phyloP scores from a whole-genome alignment of 2,329 filamentous ascomycete genomes.

The Orbilia javanica region DNA sequence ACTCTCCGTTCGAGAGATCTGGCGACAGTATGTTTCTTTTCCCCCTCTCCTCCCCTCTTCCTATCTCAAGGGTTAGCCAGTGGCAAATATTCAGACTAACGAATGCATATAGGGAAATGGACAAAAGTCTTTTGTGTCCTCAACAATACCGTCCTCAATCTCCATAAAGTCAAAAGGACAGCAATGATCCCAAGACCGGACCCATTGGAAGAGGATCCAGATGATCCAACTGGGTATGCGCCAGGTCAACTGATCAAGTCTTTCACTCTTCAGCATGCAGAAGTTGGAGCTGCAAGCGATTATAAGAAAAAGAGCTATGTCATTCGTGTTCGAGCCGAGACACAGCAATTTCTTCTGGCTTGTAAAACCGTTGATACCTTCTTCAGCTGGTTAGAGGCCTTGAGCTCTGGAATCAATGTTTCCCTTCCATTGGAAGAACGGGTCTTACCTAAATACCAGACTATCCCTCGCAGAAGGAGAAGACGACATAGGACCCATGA shows the following conservation, averaged over 20 bases:
- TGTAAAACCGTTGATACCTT: conserved; percentile 75
- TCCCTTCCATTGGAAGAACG: conserved; percentile 78
- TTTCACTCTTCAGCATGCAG: conserved; percentile 81
- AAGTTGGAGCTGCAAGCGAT: conserved; percentile 80
- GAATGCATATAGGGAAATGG: conserved; percentile 70
- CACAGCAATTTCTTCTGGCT: conserved; percentile 79
- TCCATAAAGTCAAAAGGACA: conserved; percentile 72
- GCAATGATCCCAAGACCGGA: conserved; percentile 58
- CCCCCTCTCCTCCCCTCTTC: no score
- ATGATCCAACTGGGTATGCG: conserved; percentile 57
- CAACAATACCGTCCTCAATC: conserved; percentile 76
- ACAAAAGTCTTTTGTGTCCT: conserved; percentile 74
- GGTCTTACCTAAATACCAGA: conserved; percentile 74
- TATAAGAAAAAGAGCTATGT: conserved; percentile 78
- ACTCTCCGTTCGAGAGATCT: conserved; percentile 74
- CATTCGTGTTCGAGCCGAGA: conserved; percentile 78
- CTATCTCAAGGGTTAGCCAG: background rate
- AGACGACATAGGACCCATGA: conserved; percentile 53
- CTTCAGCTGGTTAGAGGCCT: conserved; percentile 76
- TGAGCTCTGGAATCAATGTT: conserved; percentile 81
- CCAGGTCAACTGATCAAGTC: conserved; percentile 72
- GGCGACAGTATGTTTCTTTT: conserved; percentile 65
- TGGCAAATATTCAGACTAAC: conserved; percentile 13
- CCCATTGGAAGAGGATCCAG: conserved; percentile 51
- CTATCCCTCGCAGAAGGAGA: conserved; percentile 68